phyloP scores from a whole-genome alignment of 2,329 filamentous ascomycete species.

The Bipolaris oryzae region DNA sequence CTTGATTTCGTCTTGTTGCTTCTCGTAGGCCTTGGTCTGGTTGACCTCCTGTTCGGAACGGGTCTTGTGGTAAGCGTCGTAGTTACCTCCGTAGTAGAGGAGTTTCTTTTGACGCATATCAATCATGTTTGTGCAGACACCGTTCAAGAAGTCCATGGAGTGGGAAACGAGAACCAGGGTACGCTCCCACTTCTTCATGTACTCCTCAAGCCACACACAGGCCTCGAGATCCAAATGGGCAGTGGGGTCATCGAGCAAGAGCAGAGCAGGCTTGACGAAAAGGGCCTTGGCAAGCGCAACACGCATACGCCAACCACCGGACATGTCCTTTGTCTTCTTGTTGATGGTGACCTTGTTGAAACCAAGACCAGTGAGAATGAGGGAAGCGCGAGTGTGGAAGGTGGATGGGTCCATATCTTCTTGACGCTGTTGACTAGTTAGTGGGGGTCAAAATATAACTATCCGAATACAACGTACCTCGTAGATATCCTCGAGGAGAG shows the following conservation, averaged over 20 bases:
- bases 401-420: conserved; percentile 98
- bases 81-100: conserved; percentile 99
- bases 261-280: conserved; percentile 95
- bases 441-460: neutral
- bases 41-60: conserved; percentile 92
- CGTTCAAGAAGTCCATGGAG: conserved; percentile 98
- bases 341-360: conserved; percentile 98
- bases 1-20: conserved; percentile 98
- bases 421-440: conserved; percentile 71
- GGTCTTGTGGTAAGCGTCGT: conserved; percentile 96
- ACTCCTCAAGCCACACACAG: conserved; percentile 99
- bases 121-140: conserved; percentile 97
- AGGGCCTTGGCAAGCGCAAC: conserved; percentile 96
- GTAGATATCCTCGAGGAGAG: conserved; percentile 90
- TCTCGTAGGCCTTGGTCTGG: conserved; percentile 98
- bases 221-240: conserved; percentile 99
- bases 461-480: conserved; percentile 67
- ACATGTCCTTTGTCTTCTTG: conserved; percentile 99
- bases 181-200: conserved; percentile 99
- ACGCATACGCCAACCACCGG: conserved; percentile 99
- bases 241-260: conserved; percentile 96
- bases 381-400: conserved; percentile 91
- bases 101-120: conserved; percentile 92
- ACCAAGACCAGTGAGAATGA: conserved; percentile 96
- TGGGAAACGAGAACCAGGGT: conserved; percentile 96